phyloP scores from a whole-genome alignment of 23 red algal genomes.

The Gracilaria gracilis region DNA sequence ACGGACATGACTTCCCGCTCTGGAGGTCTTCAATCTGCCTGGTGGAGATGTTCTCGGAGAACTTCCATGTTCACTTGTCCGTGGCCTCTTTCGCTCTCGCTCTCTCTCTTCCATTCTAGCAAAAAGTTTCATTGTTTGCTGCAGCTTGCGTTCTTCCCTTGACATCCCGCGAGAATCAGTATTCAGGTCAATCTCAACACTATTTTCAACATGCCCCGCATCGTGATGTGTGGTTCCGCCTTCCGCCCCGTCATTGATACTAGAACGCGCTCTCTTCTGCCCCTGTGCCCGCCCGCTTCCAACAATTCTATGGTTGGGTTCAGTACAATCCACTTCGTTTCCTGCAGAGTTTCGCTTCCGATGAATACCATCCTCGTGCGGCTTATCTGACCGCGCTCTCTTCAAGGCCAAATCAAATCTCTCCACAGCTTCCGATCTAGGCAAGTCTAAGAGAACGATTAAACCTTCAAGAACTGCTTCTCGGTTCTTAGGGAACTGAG shows the following conservation, averaged over 20 bases:
- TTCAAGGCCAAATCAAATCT: constrained; percentile 44
- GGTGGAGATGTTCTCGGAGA: constrained; percentile 46
- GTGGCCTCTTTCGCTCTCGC: constrained; percentile 59
- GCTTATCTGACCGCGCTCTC: constrained; percentile 30
- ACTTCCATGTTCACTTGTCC: constrained; percentile 16
- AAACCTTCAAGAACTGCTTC: constrained; percentile 71
- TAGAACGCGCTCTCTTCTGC: constrained; percentile 37
- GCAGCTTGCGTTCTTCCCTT: constrained; percentile 94
- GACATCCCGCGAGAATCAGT: constrained; percentile 61
- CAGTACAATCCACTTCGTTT: not conserved
- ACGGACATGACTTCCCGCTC: constrained; percentile 4
- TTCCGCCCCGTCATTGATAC: constrained; percentile 16
- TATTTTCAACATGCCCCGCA: not conserved
- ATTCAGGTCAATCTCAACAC: constrained; percentile 1
- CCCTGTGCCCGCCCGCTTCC: constrained; percentile 5
- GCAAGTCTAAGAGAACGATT: constrained; percentile 35
- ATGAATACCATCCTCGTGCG: constrained; percentile 13
- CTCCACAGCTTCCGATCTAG: constrained; percentile 14
- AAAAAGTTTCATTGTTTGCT: constrained; percentile 81
- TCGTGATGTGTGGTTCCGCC: not conserved
- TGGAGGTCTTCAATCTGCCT: constrained; percentile 7
- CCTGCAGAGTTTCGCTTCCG: constrained; percentile 4
- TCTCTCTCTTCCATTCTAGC: constrained; percentile 89
- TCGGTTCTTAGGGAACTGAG: constrained; percentile 48
- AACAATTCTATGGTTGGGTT: not conserved